A percentile compares a stretch with the other conserved stretches of the same genome.
Evolutionary conservation across 2,329 filamentous ascomycete species (phyloP).

Genomic region (Acrodontium crateriforme): DNA sequence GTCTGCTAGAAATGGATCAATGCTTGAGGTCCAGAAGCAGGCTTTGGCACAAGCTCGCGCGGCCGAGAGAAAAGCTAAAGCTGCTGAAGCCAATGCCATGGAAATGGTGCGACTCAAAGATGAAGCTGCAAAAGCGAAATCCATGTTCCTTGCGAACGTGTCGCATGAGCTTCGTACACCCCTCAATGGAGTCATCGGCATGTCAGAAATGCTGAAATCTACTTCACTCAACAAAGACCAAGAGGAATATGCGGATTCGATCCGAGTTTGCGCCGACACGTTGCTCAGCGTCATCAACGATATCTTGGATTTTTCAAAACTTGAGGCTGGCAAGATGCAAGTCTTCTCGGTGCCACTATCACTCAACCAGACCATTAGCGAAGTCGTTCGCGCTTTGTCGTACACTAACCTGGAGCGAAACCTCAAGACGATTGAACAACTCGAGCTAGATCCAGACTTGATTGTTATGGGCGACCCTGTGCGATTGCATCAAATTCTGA

Average conservation of each 20-base stretch:
- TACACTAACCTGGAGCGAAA: slow-evolving; percentile 50
- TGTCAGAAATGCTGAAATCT: slow-evolving; percentile 47
- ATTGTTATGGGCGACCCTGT: slow-evolving; percentile 39
- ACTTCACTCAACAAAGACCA: slow-evolving; percentile 44
- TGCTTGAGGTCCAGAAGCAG: slow-evolving; percentile 63
- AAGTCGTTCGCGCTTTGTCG: slow-evolving; percentile 48
- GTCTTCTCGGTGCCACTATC: slow-evolving; percentile 46
- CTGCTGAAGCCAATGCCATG: slow-evolving; percentile 61
- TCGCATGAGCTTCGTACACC: slow-evolving; percentile 45
- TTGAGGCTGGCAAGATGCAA: slow-evolving; percentile 40
- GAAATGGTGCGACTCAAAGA: slow-evolving; percentile 70
- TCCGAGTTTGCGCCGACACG: slow-evolving; percentile 48
- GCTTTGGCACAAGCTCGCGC: slow-evolving; percentile 58
- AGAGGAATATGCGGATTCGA: slow-evolving; percentile 48
- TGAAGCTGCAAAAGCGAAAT: slow-evolving; percentile 71
- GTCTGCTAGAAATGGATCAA: slow-evolving; percentile 62
- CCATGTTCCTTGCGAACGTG: slow-evolving; percentile 52
- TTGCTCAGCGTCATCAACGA: slow-evolving; percentile 40
- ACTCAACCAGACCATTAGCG: slow-evolving; percentile 44
- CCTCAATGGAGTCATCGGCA: slow-evolving; percentile 41
- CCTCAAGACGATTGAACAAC: slow-evolving; percentile 42
- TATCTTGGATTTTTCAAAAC: slow-evolving; percentile 38
- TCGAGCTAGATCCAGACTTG: slow-evolving; percentile 41
- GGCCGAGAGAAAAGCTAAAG: slow-evolving; percentile 62
- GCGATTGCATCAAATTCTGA: slow-evolving; percentile 39